These are phyloP conservation scores for Mycena floridula DNA, from an alignment of 768 basidiomycete genomes.

Conservation along the genomic window DNA sequence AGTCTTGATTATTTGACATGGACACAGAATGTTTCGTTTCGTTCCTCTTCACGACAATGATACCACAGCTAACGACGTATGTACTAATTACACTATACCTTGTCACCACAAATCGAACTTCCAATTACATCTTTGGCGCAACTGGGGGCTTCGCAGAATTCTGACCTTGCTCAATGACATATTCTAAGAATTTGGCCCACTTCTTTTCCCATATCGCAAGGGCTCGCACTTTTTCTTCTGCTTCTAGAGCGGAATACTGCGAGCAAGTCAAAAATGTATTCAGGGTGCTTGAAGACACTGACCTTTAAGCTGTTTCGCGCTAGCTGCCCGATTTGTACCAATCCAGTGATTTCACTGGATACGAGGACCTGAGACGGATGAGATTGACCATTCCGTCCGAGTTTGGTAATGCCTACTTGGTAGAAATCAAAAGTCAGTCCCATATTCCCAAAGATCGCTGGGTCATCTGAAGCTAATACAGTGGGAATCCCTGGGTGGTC, in stretches of 20 bases:
- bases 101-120: no score
- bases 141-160: no score
- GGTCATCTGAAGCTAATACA: slow-evolving; percentile 69
- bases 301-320: slow-evolving; percentile 65
- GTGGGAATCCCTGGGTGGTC: no score
- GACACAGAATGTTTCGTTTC: background rate
- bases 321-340: slow-evolving; percentile 54
- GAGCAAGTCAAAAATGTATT: background rate
- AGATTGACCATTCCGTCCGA: background rate
- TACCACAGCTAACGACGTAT: background rate
- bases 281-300: slow-evolving; percentile 2
- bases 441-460: slow-evolving; percentile 71
- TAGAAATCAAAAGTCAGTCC: slow-evolving; percentile 76
- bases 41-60: background rate
- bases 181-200: slow-evolving; percentile 42
- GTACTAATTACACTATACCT: background rate
- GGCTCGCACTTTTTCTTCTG: slow-evolving; percentile 38
- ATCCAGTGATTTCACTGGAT: slow-evolving; percentile 58
- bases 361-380: slow-evolving; percentile 45
- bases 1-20: slow-evolving; percentile 13
- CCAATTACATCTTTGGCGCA: no score
- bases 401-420: slow-evolving; percentile 38
- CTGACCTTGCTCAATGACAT: no score
- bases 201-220: slow-evolving; percentile 37
- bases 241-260: slow-evolving; percentile 48